Evolutionary conservation across 2,329 filamentous ascomycete species (phyloP).

Genomic region (Alternaria sp.): DNA sequence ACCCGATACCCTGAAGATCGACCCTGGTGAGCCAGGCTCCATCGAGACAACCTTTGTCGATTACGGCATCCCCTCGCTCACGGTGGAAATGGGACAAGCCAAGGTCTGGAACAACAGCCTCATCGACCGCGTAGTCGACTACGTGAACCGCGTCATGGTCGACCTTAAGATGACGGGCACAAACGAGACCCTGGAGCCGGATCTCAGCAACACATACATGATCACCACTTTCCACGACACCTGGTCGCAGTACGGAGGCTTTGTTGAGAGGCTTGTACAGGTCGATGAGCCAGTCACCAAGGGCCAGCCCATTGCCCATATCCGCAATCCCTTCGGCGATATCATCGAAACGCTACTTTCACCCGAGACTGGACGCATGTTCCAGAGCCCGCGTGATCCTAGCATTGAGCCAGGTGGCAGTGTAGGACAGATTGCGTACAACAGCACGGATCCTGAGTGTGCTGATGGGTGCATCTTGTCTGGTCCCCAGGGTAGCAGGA

Average conservation of each 20-base stretch:
- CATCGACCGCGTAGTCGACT: slow-evolving; percentile 43
- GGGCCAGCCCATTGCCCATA: slow-evolving; percentile 45
- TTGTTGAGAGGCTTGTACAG: slow-evolving; percentile 36
- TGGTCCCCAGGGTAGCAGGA: slow-evolving; percentile 4
- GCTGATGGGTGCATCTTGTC: slow-evolving; percentile 40
- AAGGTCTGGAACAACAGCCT: slow-evolving; percentile 48
- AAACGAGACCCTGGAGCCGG: slow-evolving; percentile 39
- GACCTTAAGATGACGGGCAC: slow-evolving; percentile 31
- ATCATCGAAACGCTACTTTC: slow-evolving; percentile 43
- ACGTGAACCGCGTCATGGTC: slow-evolving; percentile 32
- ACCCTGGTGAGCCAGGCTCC: slow-evolving; percentile 47
- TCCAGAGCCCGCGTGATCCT: slow-evolving; percentile 44
- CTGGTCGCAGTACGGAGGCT: slow-evolving; percentile 35
- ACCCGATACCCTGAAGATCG: slow-evolving; percentile 50
- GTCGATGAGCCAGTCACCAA: slow-evolving; percentile 45
- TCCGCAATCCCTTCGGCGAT: slow-evolving; percentile 47
- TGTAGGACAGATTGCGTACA: slow-evolving; percentile 47
- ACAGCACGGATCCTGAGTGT: slow-evolving; percentile 42
- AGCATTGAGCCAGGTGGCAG: slow-evolving; percentile 44
- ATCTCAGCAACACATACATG: slow-evolving; percentile 42
- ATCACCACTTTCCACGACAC: slow-evolving; percentile 38
- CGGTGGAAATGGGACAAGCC: slow-evolving; percentile 48
- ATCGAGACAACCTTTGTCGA: slow-evolving; percentile 50
- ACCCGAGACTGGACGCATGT: slow-evolving; percentile 43
- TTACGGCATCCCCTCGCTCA: slow-evolving; percentile 45